Evolutionary conservation across 2,329 filamentous ascomycete species (phyloP).

Genomic region (Coleophoma crateriformis): DNA sequence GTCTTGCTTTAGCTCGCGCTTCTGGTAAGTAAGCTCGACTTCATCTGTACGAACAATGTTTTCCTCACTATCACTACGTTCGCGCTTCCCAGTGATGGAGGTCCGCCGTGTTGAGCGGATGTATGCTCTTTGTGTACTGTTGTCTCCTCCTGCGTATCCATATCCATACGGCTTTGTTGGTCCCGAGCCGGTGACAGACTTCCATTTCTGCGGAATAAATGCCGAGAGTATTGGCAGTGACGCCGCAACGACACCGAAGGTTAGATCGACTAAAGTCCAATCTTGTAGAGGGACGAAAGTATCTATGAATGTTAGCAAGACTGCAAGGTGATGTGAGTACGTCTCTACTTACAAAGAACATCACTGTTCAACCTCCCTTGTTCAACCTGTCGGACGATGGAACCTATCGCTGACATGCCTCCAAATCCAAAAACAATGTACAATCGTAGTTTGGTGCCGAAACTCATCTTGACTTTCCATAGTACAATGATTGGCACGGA

Average conservation of each 20-base stretch:
- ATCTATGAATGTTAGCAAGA: constrained; percentile 14
- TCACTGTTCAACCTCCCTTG: constrained; percentile 7
- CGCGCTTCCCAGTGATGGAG: constrained; percentile 3
- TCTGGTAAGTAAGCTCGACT: constrained; percentile 9
- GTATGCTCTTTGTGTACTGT: not conserved
- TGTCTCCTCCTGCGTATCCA: not conserved
- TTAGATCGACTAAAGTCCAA: constrained; percentile 28
- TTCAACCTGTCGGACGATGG: constrained; percentile 23
- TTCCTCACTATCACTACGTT: constrained; percentile 9
- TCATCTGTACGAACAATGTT: constrained; percentile 14
- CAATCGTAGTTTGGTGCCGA: constrained; percentile 24
- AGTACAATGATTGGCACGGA: constrained; percentile 28
- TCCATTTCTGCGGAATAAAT: constrained; percentile 9
- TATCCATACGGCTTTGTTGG: not conserved
- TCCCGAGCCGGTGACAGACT: constrained; percentile 3
- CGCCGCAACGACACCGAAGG: constrained; percentile 26
- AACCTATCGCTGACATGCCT: constrained; percentile 24
- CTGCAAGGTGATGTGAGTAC: too few species aligned
- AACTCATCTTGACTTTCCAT: constrained; percentile 27
- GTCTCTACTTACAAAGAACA: constrained; percentile 3
- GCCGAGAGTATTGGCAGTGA: constrained; percentile 29
- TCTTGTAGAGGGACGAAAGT: constrained; percentile 22
- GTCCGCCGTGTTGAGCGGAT: constrained; percentile 3
- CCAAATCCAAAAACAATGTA: constrained; percentile 28
- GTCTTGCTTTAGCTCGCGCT: not conserved